Evolutionary conservation across 176 grass and related monocot species (phyloP).

Genomic region (Olyra latifolia): DNA sequence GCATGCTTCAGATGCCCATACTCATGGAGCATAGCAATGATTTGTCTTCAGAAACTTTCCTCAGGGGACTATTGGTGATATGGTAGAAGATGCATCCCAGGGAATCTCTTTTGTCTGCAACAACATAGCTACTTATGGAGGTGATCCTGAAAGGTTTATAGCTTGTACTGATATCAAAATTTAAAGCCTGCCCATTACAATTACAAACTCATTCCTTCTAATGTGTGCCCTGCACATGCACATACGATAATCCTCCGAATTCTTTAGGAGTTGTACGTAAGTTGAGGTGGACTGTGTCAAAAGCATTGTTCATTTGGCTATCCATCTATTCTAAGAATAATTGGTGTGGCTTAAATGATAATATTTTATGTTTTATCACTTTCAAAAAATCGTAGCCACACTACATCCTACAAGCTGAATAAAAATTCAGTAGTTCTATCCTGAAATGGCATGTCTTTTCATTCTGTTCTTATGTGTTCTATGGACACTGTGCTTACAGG

Average conservation of each 20-base stretch:
- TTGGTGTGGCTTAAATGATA: background rate
- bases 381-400: slow-evolving; percentile 14
- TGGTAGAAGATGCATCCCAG: slow-evolving; percentile 83
- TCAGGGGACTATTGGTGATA: slow-evolving; percentile 88
- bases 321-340: background rate
- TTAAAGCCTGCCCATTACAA: background rate
- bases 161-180: slow-evolving; percentile 12
- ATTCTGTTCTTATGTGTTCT: slow-evolving; percentile 33
- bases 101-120: slow-evolving; percentile 93
- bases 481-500: slow-evolving; percentile 39
- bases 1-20: slow-evolving; percentile 9
- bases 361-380: background rate
- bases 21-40: slow-evolving; percentile 21
- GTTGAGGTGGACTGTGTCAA: background rate
- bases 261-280: background rate
- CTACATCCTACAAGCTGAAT: background rate
- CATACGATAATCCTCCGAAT: background rate
- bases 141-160: slow-evolving; percentile 79
- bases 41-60: slow-evolving; percentile 87
- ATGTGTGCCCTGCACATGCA: background rate
- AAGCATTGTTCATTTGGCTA: background rate
- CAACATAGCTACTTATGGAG: slow-evolving; percentile 75
- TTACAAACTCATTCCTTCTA: background rate
- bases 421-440: background rate
- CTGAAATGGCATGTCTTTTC: background rate